Conservation (phyloP, 2,329 filamentous ascomycete species). For the Xylariaceae sp. region DNA sequence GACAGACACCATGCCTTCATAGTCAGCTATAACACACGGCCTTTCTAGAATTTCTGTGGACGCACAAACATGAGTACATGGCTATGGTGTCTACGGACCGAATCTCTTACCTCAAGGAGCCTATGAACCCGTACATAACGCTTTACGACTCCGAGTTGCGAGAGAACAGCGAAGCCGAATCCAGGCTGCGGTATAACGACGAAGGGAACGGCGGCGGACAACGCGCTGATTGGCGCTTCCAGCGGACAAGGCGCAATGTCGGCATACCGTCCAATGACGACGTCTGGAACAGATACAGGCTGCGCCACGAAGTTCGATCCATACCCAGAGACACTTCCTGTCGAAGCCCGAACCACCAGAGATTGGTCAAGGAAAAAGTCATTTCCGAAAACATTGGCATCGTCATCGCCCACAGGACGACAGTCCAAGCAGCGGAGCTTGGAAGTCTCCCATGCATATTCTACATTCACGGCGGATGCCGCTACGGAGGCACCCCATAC, state of each 20-base stretch:
- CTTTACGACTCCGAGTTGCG: slow-evolving; percentile 12
- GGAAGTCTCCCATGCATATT: slow-evolving; percentile 19
- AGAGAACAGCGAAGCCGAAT: slow-evolving; percentile 10
- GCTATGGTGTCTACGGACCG: slow-evolving; percentile 4
- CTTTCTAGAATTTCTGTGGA: background rate
- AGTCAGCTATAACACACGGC: background rate
- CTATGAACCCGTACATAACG: slow-evolving; percentile 14
- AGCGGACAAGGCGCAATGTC: slow-evolving; percentile 12
- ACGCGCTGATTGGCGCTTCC: slow-evolving; percentile 17
- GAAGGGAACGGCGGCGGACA: slow-evolving; percentile 9
- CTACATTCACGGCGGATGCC: slow-evolving; percentile 19
- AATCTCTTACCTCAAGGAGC: slow-evolving; percentile 12
- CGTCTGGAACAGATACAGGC: slow-evolving; percentile 3
- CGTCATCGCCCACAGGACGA: slow-evolving; percentile 9
- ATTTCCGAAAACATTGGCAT: slow-evolving; percentile 9
- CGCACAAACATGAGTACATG: slow-evolving; percentile 8
- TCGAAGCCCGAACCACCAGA: slow-evolving; percentile 5
- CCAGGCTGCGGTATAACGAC: slow-evolving; percentile 7
- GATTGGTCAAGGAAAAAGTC: slow-evolving; percentile 8
- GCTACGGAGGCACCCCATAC: slow-evolving; percentile 18
- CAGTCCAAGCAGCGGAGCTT: background rate
- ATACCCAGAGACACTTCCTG: slow-evolving; percentile 9
- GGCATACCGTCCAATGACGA: slow-evolving; percentile 8
- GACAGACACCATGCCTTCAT: slow-evolving; percentile 8
- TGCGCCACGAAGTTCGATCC: slow-evolving; percentile 8